Percentiles rank a stretch among this genome's conserved stretches.
Conservation (phyloP, 768 basidiomycete genomes). For the Podaxis rugospora region DNA sequence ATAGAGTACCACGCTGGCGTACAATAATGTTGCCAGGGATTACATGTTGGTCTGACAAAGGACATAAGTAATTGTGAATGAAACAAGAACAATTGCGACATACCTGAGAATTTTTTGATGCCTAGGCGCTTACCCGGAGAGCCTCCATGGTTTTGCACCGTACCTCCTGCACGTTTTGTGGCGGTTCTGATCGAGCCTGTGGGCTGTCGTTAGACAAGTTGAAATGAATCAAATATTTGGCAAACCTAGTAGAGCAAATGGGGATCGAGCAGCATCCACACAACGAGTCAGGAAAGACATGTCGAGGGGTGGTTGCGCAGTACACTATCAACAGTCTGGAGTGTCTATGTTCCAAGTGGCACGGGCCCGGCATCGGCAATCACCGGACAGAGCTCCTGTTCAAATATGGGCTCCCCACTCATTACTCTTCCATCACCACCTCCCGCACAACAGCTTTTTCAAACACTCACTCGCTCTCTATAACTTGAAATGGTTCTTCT, state of each 20-base stretch:
- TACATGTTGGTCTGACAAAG: constrained; percentile 74
- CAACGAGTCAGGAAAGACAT: constrained; percentile 51
- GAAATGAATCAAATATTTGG: background rate
- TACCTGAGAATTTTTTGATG: constrained; percentile 95
- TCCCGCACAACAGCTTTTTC: constrained; percentile 11
- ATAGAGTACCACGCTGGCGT: constrained; percentile 87
- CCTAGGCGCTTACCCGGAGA: constrained; percentile 93
- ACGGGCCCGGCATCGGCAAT: constrained; percentile 31
- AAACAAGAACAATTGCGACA: constrained; percentile 16
- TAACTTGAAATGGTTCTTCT: constrained; percentile 67
- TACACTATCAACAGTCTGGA: constrained; percentile 9
- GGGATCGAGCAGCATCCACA: constrained; percentile 30
- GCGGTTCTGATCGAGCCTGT: constrained; percentile 78
- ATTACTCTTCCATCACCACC: constrained; percentile 18
- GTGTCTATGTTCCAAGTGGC: background rate
- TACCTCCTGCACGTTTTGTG: constrained; percentile 95
- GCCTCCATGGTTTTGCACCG: constrained; percentile 87
- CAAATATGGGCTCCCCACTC: constrained; percentile 9
- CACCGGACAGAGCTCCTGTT: constrained; percentile 21
- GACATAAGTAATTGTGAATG: constrained; percentile 8
- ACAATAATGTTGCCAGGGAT: constrained; percentile 96
- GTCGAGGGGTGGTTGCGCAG: background rate
- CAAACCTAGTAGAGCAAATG: constrained; percentile 48
- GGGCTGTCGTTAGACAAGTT: constrained; percentile 1
- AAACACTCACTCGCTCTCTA: background rate